A percentile compares a stretch with the other conserved stretches of the same genome.
phyloP scores from a whole-genome alignment of 495 filamentous ascomycete genomes.

The Saxophila tyrrhenica region DNA sequence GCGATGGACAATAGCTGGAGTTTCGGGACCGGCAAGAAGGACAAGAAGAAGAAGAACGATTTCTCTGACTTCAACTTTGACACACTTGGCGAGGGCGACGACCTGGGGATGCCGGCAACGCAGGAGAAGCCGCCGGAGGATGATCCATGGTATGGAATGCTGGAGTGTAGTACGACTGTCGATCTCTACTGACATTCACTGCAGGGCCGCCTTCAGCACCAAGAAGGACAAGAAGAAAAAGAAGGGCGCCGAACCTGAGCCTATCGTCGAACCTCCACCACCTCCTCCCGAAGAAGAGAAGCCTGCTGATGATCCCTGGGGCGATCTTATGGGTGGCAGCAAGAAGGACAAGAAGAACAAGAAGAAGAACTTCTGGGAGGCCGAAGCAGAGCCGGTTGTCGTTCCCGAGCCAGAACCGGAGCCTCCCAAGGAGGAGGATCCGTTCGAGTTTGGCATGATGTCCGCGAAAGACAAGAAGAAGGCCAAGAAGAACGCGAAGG shows the following conservation, averaged over 20 bases:
- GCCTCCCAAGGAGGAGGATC: slow-evolving; percentile 5
- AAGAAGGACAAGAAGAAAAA: slow-evolving; percentile 25
- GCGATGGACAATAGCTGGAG: slow-evolving; percentile 9
- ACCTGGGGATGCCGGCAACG: not conserved
- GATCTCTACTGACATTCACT: not conserved
- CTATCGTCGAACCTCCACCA: slow-evolving; percentile 17
- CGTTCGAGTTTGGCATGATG: not conserved
- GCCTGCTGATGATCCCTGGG: not conserved
- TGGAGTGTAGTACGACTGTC: not conserved
- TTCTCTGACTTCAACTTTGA: slow-evolving; percentile 19
- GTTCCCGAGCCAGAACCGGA: slow-evolving; percentile 4
- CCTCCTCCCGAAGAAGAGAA: slow-evolving; percentile 4
- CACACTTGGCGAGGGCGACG: slow-evolving; percentile 2
- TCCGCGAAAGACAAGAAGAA: slow-evolving; percentile 16
- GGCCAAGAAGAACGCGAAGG: slow-evolving; percentile 8
- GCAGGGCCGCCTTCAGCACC: not conserved
- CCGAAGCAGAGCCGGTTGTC: slow-evolving; percentile 2
- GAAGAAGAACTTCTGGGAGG: slow-evolving; percentile 1
- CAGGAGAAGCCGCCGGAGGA: slow-evolving; percentile 7
- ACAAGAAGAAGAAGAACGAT: slow-evolving; percentile 18
- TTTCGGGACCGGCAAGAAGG: slow-evolving; percentile 3
- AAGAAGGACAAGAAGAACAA: slow-evolving; percentile 1
- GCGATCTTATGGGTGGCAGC: not conserved
- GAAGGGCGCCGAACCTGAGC: slow-evolving; percentile 11
- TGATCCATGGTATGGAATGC: slow-evolving; percentile 16